Conservation (phyloP, 176 grass and related monocot species). For the Carex pumila region DNA sequence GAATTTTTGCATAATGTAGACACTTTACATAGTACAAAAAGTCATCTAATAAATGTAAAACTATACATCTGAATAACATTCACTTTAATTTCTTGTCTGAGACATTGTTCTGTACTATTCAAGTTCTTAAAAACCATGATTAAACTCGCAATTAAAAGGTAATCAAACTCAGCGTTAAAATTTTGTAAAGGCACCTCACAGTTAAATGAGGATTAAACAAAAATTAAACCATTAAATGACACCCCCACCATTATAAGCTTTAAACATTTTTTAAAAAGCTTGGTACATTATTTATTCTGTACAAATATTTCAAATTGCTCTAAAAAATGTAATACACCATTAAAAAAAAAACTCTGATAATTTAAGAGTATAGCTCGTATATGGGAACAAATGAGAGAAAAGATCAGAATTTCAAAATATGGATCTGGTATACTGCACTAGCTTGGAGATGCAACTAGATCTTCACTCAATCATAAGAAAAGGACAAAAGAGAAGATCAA, state of each 20-base stretch:
- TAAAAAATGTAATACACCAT: background rate
- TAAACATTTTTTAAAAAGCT: background rate
- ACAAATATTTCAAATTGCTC: background rate
- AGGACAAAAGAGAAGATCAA: background rate
- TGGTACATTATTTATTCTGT: background rate
- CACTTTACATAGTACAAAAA: background rate
- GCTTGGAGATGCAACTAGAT: too few relatives aligned
- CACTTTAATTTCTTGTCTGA: background rate
- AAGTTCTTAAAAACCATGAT: background rate
- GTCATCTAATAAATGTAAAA: background rate
- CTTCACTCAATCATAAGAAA: background rate
- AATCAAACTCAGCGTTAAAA: background rate
- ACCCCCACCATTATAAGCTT: background rate
- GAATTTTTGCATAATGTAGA: conserved; percentile 1
- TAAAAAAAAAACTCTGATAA: background rate
- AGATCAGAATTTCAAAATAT: background rate
- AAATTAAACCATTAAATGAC: background rate
- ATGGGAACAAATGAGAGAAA: background rate
- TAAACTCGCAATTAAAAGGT: background rate
- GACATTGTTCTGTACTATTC: background rate
- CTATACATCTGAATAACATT: background rate
- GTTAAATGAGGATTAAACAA: background rate
- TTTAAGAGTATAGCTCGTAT: background rate
- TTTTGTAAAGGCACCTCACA: background rate
- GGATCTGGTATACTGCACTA: too few relatives aligned